Evolutionary conservation across 2,329 filamentous ascomycete genomes (phyloP).

Genomic region (Penicillium vulpinum): DNA sequence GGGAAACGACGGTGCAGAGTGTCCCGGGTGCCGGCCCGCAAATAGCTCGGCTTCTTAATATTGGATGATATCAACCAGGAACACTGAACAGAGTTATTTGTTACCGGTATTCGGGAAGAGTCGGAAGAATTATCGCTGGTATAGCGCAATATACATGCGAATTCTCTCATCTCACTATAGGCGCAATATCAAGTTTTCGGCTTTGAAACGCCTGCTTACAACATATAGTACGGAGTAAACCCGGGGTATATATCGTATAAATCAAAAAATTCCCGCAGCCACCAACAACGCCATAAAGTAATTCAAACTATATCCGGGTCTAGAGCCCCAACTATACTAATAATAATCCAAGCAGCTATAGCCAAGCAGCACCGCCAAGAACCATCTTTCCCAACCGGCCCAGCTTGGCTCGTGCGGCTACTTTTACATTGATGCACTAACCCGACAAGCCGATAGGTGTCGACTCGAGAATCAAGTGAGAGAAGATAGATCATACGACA

Average conservation of each 20-base stretch:
- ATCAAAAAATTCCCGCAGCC: background rate
- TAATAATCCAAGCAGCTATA: background rate
- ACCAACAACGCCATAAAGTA: background rate
- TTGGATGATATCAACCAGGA: slow-evolving; percentile 4
- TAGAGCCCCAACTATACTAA: background rate
- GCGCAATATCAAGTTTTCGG: background rate
- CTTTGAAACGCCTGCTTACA: background rate
- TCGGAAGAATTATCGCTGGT: background rate
- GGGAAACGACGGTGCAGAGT: background rate
- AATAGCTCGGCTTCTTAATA: slow-evolving; percentile 3
- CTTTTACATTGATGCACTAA: background rate
- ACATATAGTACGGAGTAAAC: too few species aligned
- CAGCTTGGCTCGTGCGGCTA: slow-evolving; percentile 5
- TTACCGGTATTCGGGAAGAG: background rate
- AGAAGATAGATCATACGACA: background rate
- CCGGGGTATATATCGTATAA: background rate
- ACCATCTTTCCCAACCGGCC: background rate
- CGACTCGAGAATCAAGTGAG: background rate
- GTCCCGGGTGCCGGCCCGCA: slow-evolving; percentile 1
- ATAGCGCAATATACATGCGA: slow-evolving; percentile 2
- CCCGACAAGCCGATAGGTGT: background rate
- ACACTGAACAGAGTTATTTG: background rate
- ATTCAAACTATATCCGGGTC: background rate
- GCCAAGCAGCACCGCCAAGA: slow-evolving; percentile 5
- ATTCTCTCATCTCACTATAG: background rate